Evolutionary conservation across 805 yeast species (phyloP).

Genomic region (Wilhelminamyces savonicus): DNA sequence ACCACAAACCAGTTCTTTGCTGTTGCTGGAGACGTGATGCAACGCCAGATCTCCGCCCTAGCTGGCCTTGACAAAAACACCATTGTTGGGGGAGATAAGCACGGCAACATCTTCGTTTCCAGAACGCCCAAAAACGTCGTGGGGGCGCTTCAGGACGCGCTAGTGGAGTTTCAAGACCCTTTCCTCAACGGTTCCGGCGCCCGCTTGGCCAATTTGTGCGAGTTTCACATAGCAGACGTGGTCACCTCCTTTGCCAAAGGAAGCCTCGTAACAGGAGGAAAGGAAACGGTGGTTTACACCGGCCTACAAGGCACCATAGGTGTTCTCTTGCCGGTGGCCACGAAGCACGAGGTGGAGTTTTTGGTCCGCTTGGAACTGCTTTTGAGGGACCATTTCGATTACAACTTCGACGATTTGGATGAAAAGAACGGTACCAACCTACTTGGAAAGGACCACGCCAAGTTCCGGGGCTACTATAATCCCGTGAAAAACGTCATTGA

Average conservation of each 20-base stretch:
- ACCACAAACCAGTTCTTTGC: constrained; percentile 46
- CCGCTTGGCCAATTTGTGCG: constrained; percentile 46
- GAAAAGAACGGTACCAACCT: constrained; percentile 25
- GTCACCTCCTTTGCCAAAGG: constrained; percentile 56
- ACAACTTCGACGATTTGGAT: constrained; percentile 19
- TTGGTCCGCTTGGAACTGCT: constrained; percentile 49
- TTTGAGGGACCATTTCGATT: constrained; percentile 26
- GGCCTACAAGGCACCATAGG: constrained; percentile 86
- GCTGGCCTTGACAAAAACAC: constrained; percentile 68
- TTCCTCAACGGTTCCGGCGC: constrained; percentile 46
- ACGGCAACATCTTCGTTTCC: constrained; percentile 71
- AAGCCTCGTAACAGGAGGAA: constrained; percentile 53
- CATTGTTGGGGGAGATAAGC: constrained; percentile 77
- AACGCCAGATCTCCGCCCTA: constrained; percentile 60
- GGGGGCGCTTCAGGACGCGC: too few relatives aligned
- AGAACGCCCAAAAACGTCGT: constrained; percentile 40
- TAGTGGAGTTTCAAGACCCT: constrained; percentile 23
- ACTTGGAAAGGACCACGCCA: constrained; percentile 63
- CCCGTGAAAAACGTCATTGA: constrained; percentile 75
- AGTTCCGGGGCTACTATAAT: constrained; percentile 72
- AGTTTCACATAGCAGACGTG: constrained; percentile 66
- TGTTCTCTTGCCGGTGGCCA: constrained; percentile 57
- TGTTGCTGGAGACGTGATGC: constrained; percentile 62
- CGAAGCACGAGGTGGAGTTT: constrained; percentile 55
- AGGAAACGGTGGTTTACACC: constrained; percentile 59